These are phyloP conservation scores for Pestalotiopsis sp. DNA, from an alignment of 2,329 filamentous ascomycete genomes.

Conservation along the genomic window DNA sequence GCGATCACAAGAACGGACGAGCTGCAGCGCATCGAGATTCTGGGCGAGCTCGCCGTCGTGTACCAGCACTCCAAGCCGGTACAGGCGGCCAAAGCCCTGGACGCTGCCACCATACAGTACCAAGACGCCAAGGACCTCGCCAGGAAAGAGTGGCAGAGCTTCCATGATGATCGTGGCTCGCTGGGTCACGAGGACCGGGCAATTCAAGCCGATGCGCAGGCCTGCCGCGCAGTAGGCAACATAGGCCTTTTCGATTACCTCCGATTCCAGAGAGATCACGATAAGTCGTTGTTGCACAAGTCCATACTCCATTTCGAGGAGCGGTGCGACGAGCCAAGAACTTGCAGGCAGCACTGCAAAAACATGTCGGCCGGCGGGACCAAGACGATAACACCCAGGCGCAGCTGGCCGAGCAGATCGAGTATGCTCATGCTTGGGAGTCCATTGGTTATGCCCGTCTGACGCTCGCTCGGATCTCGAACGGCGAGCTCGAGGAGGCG, in stretches of 20 bases:
- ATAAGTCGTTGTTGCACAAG: neutral
- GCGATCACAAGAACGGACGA: neutral
- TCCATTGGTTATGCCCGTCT: neutral
- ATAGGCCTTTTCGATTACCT: neutral
- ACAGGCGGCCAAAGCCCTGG: neutral
- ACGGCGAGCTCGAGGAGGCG: neutral
- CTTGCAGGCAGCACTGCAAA: neutral
- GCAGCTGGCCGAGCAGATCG: neutral
- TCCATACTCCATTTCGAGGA: neutral
- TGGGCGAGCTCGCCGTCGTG: neutral
- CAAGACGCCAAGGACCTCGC: neutral
- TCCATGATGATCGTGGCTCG: neutral
- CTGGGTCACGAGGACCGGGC: neutral
- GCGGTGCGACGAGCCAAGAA: neutral
- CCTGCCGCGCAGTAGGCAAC: constrained; percentile 1
- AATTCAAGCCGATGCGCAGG: neutral
- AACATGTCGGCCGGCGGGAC: neutral
- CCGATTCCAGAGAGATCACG: neutral
- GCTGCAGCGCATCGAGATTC: neutral
- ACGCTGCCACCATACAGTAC: neutral
- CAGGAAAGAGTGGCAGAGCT: neutral
- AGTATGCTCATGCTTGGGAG: neutral
- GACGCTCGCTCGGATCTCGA: neutral
- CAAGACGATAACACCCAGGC: neutral
- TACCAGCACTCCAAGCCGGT: neutral